Evolutionary conservation across 352 stramenopile species (phyloP).

Genomic region (Pythium dissotocum): DNA sequence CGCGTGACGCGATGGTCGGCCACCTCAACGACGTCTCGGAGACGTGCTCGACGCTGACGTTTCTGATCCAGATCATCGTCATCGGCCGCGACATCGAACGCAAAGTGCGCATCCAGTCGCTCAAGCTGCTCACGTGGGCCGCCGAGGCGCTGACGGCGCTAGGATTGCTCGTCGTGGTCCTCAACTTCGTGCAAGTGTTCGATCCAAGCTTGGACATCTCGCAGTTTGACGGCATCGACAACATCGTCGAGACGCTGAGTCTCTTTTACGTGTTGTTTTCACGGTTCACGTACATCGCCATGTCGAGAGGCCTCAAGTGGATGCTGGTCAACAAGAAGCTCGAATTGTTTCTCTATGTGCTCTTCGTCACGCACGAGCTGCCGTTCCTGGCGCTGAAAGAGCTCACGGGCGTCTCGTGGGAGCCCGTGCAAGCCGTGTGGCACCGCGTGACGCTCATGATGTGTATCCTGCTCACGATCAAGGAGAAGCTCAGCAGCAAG

Average conservation of each 20-base stretch:
- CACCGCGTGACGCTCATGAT: constrained; percentile 29
- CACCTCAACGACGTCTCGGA: constrained; percentile 28
- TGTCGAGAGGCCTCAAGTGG: background rate
- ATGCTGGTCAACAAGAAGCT: background rate
- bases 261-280: too few relatives aligned
- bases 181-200: background rate
- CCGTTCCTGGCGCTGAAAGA: constrained; percentile 31
- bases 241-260: constrained; percentile 7
- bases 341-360: constrained; percentile 16
- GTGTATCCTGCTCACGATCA: constrained; percentile 26
- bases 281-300: background rate
- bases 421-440: constrained; percentile 33
- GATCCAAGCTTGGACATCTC: constrained; percentile 7
- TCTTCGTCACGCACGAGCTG: background rate
- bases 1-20: background rate
- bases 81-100: constrained; percentile 22
- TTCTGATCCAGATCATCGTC: constrained; percentile 30
- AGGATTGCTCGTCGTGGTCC: constrained; percentile 2
- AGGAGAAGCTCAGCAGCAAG: constrained; percentile 1
- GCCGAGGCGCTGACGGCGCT: background rate
- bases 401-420: constrained; percentile 23
- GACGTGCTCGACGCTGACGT: constrained; percentile 22
- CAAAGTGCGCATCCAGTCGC: constrained; percentile 19
- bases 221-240: constrained; percentile 5
- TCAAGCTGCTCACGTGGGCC: background rate